phyloP scores from a whole-genome alignment of 805 yeast genomes.

The Wickerhamomyces alni region DNA sequence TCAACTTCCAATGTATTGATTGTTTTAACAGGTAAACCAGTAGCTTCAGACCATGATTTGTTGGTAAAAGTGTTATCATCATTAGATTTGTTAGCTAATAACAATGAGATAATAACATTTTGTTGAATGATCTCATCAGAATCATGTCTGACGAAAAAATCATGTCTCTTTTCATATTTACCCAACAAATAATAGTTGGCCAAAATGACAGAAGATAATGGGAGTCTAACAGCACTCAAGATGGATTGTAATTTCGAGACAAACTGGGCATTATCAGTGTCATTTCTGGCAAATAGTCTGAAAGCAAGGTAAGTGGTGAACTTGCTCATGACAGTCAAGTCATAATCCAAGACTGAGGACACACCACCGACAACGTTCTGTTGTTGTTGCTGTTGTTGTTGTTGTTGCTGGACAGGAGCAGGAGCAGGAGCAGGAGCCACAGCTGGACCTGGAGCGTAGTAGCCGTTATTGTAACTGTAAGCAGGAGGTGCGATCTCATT shows the following conservation, averaged over 20 bases:
- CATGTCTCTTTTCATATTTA: conserved; percentile 36
- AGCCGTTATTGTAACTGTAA: neutral
- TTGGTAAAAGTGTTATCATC: conserved; percentile 96
- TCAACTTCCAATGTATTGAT: conserved; percentile 64
- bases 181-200: conserved; percentile 76
- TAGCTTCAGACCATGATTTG: conserved; percentile 94
- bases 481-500: too few relatives aligned
- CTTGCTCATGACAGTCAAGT: conserved; percentile 69
- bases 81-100: conserved; percentile 88
- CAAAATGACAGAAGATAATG: conserved; percentile 72
- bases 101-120: conserved; percentile 59
- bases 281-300: conserved; percentile 53
- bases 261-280: conserved; percentile 37
- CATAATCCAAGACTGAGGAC: conserved; percentile 71
- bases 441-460: neutral
- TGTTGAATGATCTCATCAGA: conserved; percentile 38
- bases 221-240: conserved; percentile 80
- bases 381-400: conserved; percentile 7
- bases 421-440: conserved; percentile 3
- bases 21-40: conserved; percentile 59
- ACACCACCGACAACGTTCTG: conserved; percentile 60
- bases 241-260: conserved; percentile 59
- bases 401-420: too few relatives aligned
- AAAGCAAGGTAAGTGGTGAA: conserved; percentile 71
- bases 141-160: conserved; percentile 24